Conservation (phyloP, 306 rosid genomes). For the Mimosa bimucronata region DNA sequence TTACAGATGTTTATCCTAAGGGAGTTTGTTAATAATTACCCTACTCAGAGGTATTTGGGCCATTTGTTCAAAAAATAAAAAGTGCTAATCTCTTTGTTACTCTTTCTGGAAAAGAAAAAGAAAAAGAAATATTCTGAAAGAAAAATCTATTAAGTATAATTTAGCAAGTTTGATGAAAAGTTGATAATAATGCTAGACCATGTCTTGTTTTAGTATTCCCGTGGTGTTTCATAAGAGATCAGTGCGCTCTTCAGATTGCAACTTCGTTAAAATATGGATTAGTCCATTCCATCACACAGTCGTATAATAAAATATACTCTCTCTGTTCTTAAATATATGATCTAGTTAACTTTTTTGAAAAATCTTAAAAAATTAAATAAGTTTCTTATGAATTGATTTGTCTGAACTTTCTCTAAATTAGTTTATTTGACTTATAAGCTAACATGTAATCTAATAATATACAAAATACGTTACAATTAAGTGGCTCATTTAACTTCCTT, state of each 20-base stretch:
- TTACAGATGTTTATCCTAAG: background rate
- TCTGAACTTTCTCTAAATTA: no score
- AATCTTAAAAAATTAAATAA: no score
- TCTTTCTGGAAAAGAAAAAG: background rate
- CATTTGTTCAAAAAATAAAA: background rate
- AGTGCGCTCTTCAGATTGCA: background rate
- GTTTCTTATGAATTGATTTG: no score
- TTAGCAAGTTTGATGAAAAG: background rate
- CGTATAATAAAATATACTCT: background rate
- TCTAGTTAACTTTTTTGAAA: no score
- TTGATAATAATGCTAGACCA: background rate
- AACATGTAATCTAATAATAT: no score
- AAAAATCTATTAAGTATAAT: background rate
- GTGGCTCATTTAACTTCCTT: no score
- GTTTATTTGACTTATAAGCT: no score
- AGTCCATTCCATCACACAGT: background rate
- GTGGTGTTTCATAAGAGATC: conserved; percentile 9
- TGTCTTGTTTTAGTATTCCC: background rate
- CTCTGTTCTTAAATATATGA: no score
- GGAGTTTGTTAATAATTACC: background rate
- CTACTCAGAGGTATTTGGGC: background rate
- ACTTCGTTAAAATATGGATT: background rate
- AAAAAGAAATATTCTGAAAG: no score
- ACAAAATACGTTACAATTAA: no score
- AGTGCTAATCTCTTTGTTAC: background rate